These are phyloP conservation scores for Chaetothyriales sp. DNA, from an alignment of 2,329 filamentous ascomycete genomes.

Conservation along the genomic window DNA sequence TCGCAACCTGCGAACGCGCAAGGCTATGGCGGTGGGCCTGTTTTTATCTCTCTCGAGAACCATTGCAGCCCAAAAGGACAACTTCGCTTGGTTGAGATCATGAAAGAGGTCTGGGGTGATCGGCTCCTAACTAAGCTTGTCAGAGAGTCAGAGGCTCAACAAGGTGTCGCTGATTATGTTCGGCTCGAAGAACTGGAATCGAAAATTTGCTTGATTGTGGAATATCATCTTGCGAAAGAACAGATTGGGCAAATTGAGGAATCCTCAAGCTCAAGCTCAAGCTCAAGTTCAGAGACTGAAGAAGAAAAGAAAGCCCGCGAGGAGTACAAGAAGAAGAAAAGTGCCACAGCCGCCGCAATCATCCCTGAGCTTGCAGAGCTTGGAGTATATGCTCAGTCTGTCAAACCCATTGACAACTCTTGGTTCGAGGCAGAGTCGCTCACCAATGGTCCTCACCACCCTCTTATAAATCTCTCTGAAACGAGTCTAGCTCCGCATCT, in stretches of 20 bases:
- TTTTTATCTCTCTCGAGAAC: conserved; percentile 16
- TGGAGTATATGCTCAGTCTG: conserved; percentile 16
- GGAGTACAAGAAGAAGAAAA: conserved; percentile 12
- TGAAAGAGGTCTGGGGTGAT: conserved; percentile 15
- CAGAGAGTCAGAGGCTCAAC: conserved; percentile 10
- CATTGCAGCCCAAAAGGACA: conserved; percentile 14
- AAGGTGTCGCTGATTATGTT: conserved; percentile 13
- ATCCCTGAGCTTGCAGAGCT: conserved; percentile 16
- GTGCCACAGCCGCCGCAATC: conserved; percentile 7
- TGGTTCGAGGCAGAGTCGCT: conserved; percentile 13
- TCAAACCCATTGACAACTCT: conserved; percentile 15
- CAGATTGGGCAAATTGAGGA: background rate
- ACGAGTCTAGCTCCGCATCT: conserved; percentile 10
- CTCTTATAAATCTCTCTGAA: conserved; percentile 16
- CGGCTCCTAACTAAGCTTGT: conserved; percentile 13
- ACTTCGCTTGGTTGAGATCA: conserved; percentile 12
- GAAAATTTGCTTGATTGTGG: conserved; percentile 16
- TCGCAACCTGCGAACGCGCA: conserved; percentile 2
- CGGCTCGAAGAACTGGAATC: conserved; percentile 12
- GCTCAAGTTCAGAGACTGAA: conserved; percentile 5
- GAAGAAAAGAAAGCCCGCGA: conserved; percentile 7
- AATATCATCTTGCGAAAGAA: conserved; percentile 15
- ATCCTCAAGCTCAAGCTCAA: conserved; percentile 3
- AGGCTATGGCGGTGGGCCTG: conserved; percentile 9
- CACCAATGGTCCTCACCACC: conserved; percentile 11